A percentile compares a stretch with the other conserved stretches of the same genome.
phyloP scores from a whole-genome alignment of 2,329 filamentous ascomycete genomes.

The Trematosphaeria pertusa region DNA sequence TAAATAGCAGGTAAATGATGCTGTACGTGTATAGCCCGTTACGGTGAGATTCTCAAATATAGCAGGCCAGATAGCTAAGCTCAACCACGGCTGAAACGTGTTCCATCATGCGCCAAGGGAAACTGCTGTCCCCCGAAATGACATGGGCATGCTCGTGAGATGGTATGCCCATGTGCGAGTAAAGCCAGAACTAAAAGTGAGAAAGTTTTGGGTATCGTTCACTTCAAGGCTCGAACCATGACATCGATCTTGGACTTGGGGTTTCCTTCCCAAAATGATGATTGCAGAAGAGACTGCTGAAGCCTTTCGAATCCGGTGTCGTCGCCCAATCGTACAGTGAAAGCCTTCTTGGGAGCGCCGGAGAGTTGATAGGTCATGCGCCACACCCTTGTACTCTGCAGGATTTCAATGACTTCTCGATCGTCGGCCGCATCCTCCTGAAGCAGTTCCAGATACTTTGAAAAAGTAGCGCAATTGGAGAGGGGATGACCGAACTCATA shows the following conservation, averaged over 20 bases:
- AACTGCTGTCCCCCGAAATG: too few relatives aligned
- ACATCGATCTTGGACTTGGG: slow-evolving; percentile 6
- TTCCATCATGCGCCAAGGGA: too few relatives aligned
- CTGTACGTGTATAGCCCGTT: too few relatives aligned
- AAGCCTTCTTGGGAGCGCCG: slow-evolving; percentile 12
- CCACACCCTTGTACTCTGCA: slow-evolving; percentile 16
- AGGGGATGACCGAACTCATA: slow-evolving; percentile 14
- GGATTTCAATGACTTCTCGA: slow-evolving; percentile 2
- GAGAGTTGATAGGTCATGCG: slow-evolving; percentile 13
- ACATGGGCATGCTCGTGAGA: too few relatives aligned
- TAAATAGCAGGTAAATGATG: too few relatives aligned
- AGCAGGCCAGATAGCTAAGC: too few relatives aligned
- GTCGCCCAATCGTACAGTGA: slow-evolving; percentile 8
- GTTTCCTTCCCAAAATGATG: slow-evolving; percentile 3
- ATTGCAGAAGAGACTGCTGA: slow-evolving; percentile 9
- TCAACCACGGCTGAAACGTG: too few relatives aligned
- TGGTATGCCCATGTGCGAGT: too few relatives aligned
- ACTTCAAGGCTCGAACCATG: slow-evolving; percentile 8
- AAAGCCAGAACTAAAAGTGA: too few relatives aligned
- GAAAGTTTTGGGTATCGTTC: not conserved
- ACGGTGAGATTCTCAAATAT: too few relatives aligned
- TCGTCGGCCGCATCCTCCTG: slow-evolving; percentile 9
- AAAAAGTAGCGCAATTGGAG: slow-evolving; percentile 15
- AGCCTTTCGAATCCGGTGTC: slow-evolving; percentile 20
- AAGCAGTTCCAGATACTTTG: slow-evolving; percentile 8